Evolutionary conservation across 306 rosid genomes (phyloP).

Genomic region (Heteromeles arbutifolia): DNA sequence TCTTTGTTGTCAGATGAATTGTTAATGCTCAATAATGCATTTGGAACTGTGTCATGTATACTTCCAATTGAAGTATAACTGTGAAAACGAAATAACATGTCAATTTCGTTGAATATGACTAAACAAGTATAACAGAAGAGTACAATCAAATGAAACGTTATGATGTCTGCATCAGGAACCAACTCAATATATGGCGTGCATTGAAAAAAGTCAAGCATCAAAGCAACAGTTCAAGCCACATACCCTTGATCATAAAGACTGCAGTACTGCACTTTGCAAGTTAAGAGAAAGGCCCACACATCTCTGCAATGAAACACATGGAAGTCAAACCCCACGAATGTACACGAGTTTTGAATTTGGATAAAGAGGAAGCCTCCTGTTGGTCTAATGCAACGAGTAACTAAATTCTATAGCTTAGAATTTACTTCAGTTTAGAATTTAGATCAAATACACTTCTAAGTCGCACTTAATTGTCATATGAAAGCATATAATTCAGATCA

Average conservation of each 20-base stretch:
- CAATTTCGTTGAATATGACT: conserved; percentile 10
- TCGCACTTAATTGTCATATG: too few relatives aligned
- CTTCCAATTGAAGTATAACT: conserved; percentile 97
- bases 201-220: not conserved
- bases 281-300: conserved; percentile 89
- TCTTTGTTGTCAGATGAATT: conserved; percentile 32
- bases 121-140: not conserved
- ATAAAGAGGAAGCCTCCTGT: conserved; percentile 16
- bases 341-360: not conserved
- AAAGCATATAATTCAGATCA: not conserved
- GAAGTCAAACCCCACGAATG: conserved; percentile 19
- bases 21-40: conserved; percentile 52
- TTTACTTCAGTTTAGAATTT: not conserved
- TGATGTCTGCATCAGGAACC: conserved; percentile 2
- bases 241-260: conserved; percentile 97
- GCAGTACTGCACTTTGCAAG: conserved; percentile 84
- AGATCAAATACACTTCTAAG: not conserved
- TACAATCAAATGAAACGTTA: not conserved
- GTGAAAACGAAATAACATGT: conserved; percentile 13
- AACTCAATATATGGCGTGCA: not conserved
- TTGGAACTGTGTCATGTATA: conserved; percentile 80
- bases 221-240: not conserved
- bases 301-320: conserved; percentile 59
- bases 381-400: too few relatives aligned
- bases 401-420: not conserved